Conservation (phyloP, 179 eudicot genomes). For the Monotropa hypopitys region DNA sequence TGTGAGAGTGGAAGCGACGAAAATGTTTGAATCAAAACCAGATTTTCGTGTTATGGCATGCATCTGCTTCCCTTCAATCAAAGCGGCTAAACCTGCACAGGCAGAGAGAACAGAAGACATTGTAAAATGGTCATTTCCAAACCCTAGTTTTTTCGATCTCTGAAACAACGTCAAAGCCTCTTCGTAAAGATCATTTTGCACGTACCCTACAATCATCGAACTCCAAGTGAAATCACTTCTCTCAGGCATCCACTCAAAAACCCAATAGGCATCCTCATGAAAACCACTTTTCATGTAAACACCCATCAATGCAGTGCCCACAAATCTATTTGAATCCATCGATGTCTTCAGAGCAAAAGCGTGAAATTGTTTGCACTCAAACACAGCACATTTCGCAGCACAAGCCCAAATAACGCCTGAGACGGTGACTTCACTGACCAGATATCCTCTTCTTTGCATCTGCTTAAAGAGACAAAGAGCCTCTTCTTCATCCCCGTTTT, state of each 20-base stretch:
- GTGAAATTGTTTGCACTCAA: slow-evolving; percentile 56
- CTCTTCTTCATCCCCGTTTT: slow-evolving; percentile 25
- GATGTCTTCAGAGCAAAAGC: slow-evolving; percentile 41
- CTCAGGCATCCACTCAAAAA: slow-evolving; percentile 45
- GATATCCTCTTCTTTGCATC: slow-evolving; percentile 38
- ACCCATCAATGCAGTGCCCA: slow-evolving; percentile 66
- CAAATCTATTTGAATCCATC: slow-evolving; percentile 36
- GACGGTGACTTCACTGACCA: slow-evolving; percentile 44
- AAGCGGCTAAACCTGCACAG: slow-evolving; percentile 58
- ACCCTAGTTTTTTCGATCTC: slow-evolving; percentile 23
- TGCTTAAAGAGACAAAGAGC: slow-evolving; percentile 37
- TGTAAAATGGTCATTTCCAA: slow-evolving; percentile 34
- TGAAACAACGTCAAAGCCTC: slow-evolving; percentile 47
- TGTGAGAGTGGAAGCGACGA: slow-evolving; percentile 43
- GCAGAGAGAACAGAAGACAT: slow-evolving; percentile 55
- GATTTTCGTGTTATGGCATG: slow-evolving; percentile 38
- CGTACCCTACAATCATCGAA: slow-evolving; percentile 61
- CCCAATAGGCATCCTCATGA: slow-evolving; percentile 35
- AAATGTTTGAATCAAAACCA: slow-evolving; percentile 34
- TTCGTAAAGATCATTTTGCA: slow-evolving; percentile 51
- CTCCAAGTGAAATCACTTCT: slow-evolving; percentile 67
- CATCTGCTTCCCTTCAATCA: slow-evolving; percentile 54
- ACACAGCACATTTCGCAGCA: slow-evolving; percentile 40
- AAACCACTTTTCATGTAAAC: slow-evolving; percentile 51
- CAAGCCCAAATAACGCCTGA: slow-evolving; percentile 67